Percentiles rank a stretch among this genome's conserved stretches.
Conservation (phyloP, 1,139 yeast genomes). For the Candida pseudoviswanathii region DNA sequence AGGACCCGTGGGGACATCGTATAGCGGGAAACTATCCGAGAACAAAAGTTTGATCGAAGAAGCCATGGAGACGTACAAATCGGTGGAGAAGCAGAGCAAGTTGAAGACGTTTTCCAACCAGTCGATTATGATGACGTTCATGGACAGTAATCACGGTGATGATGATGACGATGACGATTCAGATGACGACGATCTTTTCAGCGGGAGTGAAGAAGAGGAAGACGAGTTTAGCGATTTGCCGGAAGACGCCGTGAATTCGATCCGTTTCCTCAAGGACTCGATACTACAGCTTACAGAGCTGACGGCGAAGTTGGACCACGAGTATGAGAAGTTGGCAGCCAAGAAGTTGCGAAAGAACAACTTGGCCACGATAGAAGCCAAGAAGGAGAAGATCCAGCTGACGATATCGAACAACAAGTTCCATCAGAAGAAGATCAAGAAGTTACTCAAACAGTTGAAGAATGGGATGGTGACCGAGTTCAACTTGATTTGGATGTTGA, state of each 20-base stretch:
- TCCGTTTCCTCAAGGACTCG: constrained; percentile 33
- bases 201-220: constrained; percentile 15
- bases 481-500: constrained; percentile 37
- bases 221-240: constrained; percentile 27
- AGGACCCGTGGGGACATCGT: constrained; percentile 29
- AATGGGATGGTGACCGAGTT: constrained; percentile 34
- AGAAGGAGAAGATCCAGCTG: constrained; percentile 46
- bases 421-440: constrained; percentile 41
- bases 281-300: constrained; percentile 37
- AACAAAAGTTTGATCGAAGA: constrained; percentile 47
- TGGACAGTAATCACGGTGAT: constrained; percentile 30
- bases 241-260: constrained; percentile 38
- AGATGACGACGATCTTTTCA: constrained; percentile 15
- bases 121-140: constrained; percentile 47
- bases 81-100: constrained; percentile 47
- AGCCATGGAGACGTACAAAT: constrained; percentile 52
- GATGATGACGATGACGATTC: constrained; percentile 17
- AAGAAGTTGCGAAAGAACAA: constrained; percentile 46
- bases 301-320: constrained; percentile 35
- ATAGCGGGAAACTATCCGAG: constrained; percentile 37
- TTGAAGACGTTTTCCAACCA: constrained; percentile 52
- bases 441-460: constrained; percentile 34
- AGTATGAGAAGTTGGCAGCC: constrained; percentile 42
- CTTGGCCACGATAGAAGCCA: constrained; percentile 38
- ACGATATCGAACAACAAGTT: constrained; percentile 38